Conservation (phyloP, 2,329 filamentous ascomycete genomes). For the Paecilomyces sp. region DNA sequence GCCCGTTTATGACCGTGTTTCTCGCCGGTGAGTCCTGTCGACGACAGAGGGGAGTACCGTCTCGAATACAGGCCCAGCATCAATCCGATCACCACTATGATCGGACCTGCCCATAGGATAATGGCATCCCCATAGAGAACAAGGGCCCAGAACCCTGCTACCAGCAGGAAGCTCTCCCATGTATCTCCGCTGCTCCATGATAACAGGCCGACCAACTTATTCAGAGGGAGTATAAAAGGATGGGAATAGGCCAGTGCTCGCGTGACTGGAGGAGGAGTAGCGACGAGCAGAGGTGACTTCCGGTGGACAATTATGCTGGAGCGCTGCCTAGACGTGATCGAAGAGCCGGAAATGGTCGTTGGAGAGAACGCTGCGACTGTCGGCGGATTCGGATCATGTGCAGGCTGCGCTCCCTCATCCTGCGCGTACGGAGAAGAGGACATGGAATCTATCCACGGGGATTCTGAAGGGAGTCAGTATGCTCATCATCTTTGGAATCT, state of each 20-base stretch:
- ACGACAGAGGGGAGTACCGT: conserved; percentile 83
- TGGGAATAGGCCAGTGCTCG: conserved; percentile 92
- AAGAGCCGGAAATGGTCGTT: conserved; percentile 62
- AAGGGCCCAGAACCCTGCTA: conserved; percentile 77
- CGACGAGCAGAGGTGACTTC: conserved; percentile 86
- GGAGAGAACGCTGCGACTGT: conserved; percentile 90
- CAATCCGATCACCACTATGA: conserved; percentile 69
- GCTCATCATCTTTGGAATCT: conserved; percentile 3
- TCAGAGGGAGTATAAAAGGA: conserved; percentile 83
- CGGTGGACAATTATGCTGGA: conserved; percentile 94
- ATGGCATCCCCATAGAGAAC: conserved; percentile 80
- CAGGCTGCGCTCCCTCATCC: conserved; percentile 29
- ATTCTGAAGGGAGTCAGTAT: conserved; percentile 29
- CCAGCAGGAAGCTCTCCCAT: conserved; percentile 92
- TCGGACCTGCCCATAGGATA: conserved; percentile 73
- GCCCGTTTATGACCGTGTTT: conserved; percentile 50
- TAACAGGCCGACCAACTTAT: conserved; percentile 73
- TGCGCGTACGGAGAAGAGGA: conserved; percentile 34
- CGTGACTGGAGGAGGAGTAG: conserved; percentile 91
- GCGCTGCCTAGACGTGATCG: conserved; percentile 64
- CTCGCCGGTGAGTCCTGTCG: conserved; percentile 67
- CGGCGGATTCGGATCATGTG: conserved; percentile 48
- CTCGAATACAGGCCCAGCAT: conserved; percentile 90
- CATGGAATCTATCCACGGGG: conserved; percentile 50
- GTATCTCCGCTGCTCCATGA: conserved; percentile 92